Conservation (phyloP, 2,329 filamentous ascomycete genomes). For the Zasmidium angulare region DNA sequence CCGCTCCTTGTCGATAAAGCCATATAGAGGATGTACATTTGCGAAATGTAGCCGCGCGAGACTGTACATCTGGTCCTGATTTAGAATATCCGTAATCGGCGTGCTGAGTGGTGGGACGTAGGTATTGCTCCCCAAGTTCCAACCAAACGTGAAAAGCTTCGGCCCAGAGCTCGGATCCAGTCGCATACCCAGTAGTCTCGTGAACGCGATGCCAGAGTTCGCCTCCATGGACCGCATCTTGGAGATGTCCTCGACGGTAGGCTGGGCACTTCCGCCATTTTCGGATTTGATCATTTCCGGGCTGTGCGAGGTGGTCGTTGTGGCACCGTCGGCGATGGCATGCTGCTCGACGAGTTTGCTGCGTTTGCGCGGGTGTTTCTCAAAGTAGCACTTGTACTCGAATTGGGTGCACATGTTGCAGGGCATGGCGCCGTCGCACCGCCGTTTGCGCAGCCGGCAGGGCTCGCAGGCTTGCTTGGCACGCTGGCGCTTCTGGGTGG, state of each 20-base stretch:
- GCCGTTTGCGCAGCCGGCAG: conserved; percentile 57
- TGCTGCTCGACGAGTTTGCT: conserved; percentile 35
- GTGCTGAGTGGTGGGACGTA: conserved; percentile 19
- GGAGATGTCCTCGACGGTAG: conserved; percentile 28
- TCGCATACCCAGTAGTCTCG: conserved; percentile 52
- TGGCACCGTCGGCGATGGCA: conserved; percentile 22
- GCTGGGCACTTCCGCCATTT: conserved; percentile 17
- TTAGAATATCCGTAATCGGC: conserved; percentile 48
- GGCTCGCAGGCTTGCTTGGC: conserved; percentile 43
- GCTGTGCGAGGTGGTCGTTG: conserved; percentile 1
- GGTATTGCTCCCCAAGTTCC: conserved; percentile 48
- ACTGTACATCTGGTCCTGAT: conserved; percentile 48
- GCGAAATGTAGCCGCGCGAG: conserved; percentile 53
- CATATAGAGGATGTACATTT: conserved; percentile 55
- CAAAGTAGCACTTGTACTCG: conserved; percentile 55
- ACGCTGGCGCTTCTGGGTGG: conserved; percentile 32
- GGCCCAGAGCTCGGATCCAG: conserved; percentile 56
- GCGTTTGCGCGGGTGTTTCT: conserved; percentile 37
- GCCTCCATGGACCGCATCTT: conserved; percentile 51
- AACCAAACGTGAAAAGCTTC: conserved; percentile 56
- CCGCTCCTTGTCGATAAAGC: conserved; percentile 45
- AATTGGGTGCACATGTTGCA: conserved; percentile 56
- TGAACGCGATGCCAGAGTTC: conserved; percentile 59
- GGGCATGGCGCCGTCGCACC: conserved; percentile 55
- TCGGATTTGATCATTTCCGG: conserved; percentile 19